These are phyloP conservation scores for Solanum hybrid DNA, from an alignment of 305 asterid species.

Conservation along the genomic window DNA sequence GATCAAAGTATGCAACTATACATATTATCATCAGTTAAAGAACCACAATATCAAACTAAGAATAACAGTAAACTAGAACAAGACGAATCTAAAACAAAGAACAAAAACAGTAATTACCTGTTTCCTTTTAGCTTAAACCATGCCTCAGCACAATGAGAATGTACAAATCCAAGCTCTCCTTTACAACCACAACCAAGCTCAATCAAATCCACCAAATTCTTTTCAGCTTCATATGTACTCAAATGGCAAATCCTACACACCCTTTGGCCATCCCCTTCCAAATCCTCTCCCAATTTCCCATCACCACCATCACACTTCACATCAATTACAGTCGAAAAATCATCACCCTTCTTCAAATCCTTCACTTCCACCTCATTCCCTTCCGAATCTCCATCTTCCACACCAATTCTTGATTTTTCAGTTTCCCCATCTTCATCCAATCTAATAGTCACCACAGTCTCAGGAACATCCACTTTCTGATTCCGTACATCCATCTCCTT, in stretches of 20 bases:
- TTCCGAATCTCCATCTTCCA: conserved; percentile 13
- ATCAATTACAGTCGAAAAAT: conserved; percentile 29
- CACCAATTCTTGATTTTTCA: conserved; percentile 5
- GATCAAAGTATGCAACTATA: background rate
- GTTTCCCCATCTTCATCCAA: conserved; percentile 7
- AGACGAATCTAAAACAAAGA: background rate
- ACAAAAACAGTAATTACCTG: conserved; percentile 30
- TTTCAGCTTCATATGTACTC: conserved; percentile 42
- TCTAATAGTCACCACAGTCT: conserved; percentile 20
- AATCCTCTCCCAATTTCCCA: conserved; percentile 1
- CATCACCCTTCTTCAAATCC: conserved; percentile 14
- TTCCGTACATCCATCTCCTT: background rate
- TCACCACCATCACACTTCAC: conserved; percentile 10
- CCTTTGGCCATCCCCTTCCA: conserved; percentile 29
- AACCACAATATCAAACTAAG: background rate
- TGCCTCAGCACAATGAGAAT: conserved; percentile 65
- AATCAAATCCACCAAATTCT: conserved; percentile 31
- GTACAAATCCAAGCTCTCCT: conserved; percentile 80
- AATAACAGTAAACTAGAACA: background rate
- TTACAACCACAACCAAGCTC: conserved; percentile 87
- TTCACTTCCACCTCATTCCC: conserved; percentile 14
- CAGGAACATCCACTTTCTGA: conserved; percentile 11
- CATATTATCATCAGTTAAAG: background rate
- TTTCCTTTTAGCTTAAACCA: conserved; percentile 82
- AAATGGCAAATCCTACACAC: conserved; percentile 76